Evolutionary conservation across 805 yeast genomes (phyloP).

Genomic region (Suhomyces sp.): DNA sequence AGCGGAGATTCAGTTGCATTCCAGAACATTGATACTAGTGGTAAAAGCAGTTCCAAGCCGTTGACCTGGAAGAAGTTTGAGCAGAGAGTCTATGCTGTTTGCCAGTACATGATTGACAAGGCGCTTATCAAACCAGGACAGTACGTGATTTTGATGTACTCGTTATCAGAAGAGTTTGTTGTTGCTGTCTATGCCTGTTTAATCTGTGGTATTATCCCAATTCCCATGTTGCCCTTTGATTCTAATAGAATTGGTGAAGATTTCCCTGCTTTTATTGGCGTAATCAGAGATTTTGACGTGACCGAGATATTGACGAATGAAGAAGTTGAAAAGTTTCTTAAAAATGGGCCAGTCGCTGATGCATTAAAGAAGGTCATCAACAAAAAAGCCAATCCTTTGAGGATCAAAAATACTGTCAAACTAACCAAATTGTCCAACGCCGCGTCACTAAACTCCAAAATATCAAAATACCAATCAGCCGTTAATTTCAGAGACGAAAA

Average conservation of each 20-base stretch:
- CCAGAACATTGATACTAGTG: slow-evolving; percentile 38
- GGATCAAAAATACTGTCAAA: slow-evolving; percentile 66
- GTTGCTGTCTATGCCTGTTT: slow-evolving; percentile 86
- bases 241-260: slow-evolving; percentile 70
- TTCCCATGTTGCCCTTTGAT: slow-evolving; percentile 74
- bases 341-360: slow-evolving; percentile 61
- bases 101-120: slow-evolving; percentile 67
- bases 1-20: slow-evolving; percentile 82
- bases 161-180: slow-evolving; percentile 81
- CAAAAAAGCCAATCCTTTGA: slow-evolving; percentile 40
- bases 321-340: slow-evolving; percentile 68
- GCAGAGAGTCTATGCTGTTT: slow-evolving; percentile 68
- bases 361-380: slow-evolving; percentile 49
- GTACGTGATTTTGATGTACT: slow-evolving; percentile 74
- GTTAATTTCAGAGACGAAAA: slow-evolving; percentile 38
- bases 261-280: slow-evolving; percentile 57
- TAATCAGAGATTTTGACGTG: slow-evolving; percentile 69
- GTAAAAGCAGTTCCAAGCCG: slow-evolving; percentile 35
- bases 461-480: slow-evolving; percentile 42
- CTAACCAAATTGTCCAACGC: slow-evolving; percentile 40
- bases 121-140: slow-evolving; percentile 64
- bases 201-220: slow-evolving; percentile 70
- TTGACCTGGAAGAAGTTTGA: slow-evolving; percentile 80
- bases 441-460: slow-evolving; percentile 42
- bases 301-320: slow-evolving; percentile 71